A percentile compares a stretch with the other conserved stretches of the same genome.
Evolutionary conservation across 176 grass and related monocot species (phyloP).

Genomic region (Microstegium vimineum): DNA sequence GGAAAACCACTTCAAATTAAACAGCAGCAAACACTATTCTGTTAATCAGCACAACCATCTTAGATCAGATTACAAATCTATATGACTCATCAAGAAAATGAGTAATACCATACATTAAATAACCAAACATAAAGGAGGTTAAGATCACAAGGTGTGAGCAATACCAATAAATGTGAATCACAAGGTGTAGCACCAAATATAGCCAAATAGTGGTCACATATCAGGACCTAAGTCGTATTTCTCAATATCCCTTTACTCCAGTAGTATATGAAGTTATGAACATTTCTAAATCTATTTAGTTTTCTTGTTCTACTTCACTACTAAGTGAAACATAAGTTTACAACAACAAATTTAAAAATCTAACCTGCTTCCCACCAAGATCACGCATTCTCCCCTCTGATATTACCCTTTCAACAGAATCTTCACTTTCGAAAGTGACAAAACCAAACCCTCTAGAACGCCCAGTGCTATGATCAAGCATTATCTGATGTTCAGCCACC

Average conservation of each 20-base stretch:
- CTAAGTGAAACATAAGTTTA: not conserved
- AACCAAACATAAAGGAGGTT: not conserved
- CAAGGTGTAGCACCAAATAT: not conserved
- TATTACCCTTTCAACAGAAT: constrained; percentile 88
- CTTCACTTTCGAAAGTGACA: constrained; percentile 88
- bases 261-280: not conserved
- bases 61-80: not conserved
- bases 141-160: not conserved
- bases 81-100: not conserved
- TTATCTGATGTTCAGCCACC: constrained; percentile 91
- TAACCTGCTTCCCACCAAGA: constrained; percentile 93
- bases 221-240: not conserved
- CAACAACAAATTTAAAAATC: not conserved
- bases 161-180: not conserved
- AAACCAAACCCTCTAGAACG: constrained; percentile 98
- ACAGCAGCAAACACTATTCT: not conserved
- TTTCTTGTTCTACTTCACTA: not conserved
- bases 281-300: not conserved
- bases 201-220: not conserved
- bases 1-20: not conserved
- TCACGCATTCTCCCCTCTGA: constrained; percentile 96
- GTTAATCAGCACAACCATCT: not conserved
- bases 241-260: not conserved
- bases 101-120: not conserved
- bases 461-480: constrained; percentile 88